phyloP scores from a whole-genome alignment of 1,139 yeast species.

The Zygoascus sp. region DNA sequence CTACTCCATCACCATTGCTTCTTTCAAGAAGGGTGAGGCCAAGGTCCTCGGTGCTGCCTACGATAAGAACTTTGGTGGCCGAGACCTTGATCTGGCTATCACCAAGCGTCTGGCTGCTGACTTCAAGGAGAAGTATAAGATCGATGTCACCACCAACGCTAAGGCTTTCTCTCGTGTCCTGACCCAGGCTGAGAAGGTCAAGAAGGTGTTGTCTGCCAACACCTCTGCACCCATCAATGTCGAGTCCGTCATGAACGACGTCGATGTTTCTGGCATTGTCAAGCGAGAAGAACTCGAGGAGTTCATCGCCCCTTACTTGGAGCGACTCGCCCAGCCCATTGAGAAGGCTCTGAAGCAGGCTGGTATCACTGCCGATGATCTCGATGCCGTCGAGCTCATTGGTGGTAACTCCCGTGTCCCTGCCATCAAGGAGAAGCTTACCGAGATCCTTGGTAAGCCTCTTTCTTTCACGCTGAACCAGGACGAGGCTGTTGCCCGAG shows the following conservation, averaged over 20 bases:
- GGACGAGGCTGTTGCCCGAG: slow-evolving; percentile 98
- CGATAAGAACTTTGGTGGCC: slow-evolving; percentile 97
- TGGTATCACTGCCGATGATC: slow-evolving; percentile 61
- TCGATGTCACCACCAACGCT: slow-evolving; percentile 83
- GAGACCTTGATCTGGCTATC: slow-evolving; percentile 90
- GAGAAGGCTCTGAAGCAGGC: slow-evolving; percentile 81
- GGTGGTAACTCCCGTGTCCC: slow-evolving; percentile 99
- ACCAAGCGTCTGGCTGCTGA: slow-evolving; percentile 93
- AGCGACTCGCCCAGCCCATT: slow-evolving; percentile 70
- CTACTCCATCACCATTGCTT: slow-evolving; percentile 83
- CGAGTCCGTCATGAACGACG: slow-evolving; percentile 95
- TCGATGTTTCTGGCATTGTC: slow-evolving; percentile 87
- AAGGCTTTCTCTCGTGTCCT: slow-evolving; percentile 94
- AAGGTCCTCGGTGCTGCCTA: slow-evolving; percentile 87
- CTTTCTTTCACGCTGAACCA: slow-evolving; percentile 95
- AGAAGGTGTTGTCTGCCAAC: slow-evolving; percentile 96
- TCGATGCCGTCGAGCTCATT: slow-evolving; percentile 88
- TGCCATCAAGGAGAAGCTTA: slow-evolving; percentile 71
- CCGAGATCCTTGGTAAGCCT: slow-evolving; percentile 78
- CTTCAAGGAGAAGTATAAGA: slow-evolving; percentile 86
- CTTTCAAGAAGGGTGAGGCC: slow-evolving; percentile 94
- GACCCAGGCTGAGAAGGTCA: slow-evolving; percentile 85
- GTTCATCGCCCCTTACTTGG: slow-evolving; percentile 75
- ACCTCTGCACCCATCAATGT: slow-evolving; percentile 89
- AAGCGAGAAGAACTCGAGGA: slow-evolving; percentile 92